These are phyloP conservation scores for Luffa acutangula DNA, from an alignment of 306 rosid species.

Conservation along the genomic window DNA sequence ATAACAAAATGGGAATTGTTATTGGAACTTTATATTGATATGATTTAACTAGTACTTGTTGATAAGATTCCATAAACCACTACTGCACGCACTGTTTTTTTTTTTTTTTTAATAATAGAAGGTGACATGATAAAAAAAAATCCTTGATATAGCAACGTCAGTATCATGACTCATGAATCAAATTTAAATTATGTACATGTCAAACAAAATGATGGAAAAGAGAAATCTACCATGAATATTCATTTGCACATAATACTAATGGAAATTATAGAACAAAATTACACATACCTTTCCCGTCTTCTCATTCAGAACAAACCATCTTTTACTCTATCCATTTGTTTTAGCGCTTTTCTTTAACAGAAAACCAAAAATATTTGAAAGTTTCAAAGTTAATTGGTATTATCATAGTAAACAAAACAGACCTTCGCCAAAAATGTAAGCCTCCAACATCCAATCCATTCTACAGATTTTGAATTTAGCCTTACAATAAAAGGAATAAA, in stretches of 20 bases:
- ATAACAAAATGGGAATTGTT: not conserved
- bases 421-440: not conserved
- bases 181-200: not conserved
- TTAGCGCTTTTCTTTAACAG: conserved; percentile 79
- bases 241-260: not conserved
- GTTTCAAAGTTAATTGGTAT: not conserved
- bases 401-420: not conserved
- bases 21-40: not conserved
- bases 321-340: conserved; percentile 83
- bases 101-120: no score
- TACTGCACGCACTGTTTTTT: not conserved
- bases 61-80: not conserved
- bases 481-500: not conserved
- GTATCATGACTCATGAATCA: not conserved
- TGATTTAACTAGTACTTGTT: not conserved
- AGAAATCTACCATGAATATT: not conserved
- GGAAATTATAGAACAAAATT: not conserved
- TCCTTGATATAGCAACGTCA: not conserved
- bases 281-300: conserved; percentile 89
- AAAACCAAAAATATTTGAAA: conserved; percentile 40
- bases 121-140: not conserved
- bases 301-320: conserved; percentile 95
- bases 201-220: not conserved
- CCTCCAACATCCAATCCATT: not conserved
- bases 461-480: not conserved